A percentile compares a stretch with the other conserved stretches of the same genome.
Evolutionary conservation across 1,284 basidiomycete species (phyloP).

Genomic region (Somion occarium): DNA sequence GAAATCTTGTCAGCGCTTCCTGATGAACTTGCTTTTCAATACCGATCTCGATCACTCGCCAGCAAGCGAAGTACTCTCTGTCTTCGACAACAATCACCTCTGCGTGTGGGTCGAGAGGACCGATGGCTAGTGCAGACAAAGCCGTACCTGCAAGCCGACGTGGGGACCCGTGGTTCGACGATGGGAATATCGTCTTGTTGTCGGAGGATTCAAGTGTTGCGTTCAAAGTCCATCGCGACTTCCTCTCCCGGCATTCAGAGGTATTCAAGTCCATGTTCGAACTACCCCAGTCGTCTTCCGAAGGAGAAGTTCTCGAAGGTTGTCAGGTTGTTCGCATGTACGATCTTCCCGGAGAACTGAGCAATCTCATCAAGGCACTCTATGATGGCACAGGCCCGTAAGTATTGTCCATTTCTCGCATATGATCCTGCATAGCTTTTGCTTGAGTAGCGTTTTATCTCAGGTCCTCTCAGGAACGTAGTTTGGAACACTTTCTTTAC

Average conservation of each 20-base stretch:
- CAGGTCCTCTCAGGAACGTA: conserved; percentile 35
- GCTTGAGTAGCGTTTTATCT: conserved; percentile 3
- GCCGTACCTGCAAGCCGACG: conserved; percentile 8
- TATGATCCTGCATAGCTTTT: conserved; percentile 4
- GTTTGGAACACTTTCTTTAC: conserved; percentile 48
- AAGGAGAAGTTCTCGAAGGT: conserved; percentile 35
- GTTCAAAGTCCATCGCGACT: conserved; percentile 54
- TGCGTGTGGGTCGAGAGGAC: no score
- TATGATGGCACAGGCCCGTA: conserved; percentile 48
- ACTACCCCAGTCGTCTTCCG: conserved; percentile 38
- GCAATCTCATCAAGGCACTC: conserved; percentile 46
- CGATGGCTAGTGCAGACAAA: background rate
- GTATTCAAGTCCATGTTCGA: conserved; percentile 56
- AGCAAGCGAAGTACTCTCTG: background rate
- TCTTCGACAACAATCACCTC: background rate
- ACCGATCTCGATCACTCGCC: background rate
- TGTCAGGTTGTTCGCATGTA: conserved; percentile 51
- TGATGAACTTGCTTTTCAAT: background rate
- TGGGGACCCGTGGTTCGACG: conserved; percentile 53
- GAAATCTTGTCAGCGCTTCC: background rate
- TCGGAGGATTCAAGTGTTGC: conserved; percentile 36
- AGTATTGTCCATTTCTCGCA: conserved; percentile 25
- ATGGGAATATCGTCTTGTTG: conserved; percentile 52
- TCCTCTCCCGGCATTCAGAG: conserved; percentile 55
- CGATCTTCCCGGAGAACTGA: conserved; percentile 49